Percentiles rank a stretch among this genome's conserved stretches.
Evolutionary conservation across 805 yeast species (phyloP).

Genomic region (Candida adriatica): DNA sequence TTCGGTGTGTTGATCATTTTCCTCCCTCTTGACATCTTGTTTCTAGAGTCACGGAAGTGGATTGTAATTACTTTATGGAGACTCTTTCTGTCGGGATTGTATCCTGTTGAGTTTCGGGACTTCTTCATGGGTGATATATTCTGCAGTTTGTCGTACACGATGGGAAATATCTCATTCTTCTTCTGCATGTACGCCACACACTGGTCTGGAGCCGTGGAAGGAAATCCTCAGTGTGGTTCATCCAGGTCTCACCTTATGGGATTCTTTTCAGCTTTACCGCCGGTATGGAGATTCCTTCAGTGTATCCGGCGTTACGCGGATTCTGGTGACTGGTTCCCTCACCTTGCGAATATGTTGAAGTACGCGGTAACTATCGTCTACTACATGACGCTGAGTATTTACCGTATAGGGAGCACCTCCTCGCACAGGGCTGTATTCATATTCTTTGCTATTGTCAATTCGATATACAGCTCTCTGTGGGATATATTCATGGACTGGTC

Average conservation of each 20-base stretch:
- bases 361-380: conserved; percentile 62
- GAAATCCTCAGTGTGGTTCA: conserved; percentile 60
- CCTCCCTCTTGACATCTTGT: conserved; percentile 55
- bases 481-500: conserved; percentile 97
- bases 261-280: conserved; percentile 76
- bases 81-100: conserved; percentile 72
- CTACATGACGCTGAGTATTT: conserved; percentile 67
- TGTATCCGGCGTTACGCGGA: conserved; percentile 88
- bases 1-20: conserved; percentile 39
- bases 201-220: conserved; percentile 48
- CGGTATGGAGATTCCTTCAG: conserved; percentile 85
- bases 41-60: conserved; percentile 71
- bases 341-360: conserved; percentile 80
- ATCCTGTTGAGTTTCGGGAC: conserved; percentile 93
- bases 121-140: conserved; percentile 89
- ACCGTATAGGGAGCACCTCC: conserved; percentile 50
- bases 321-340: conserved; percentile 95
- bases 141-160: conserved; percentile 81
- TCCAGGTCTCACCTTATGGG: conserved; percentile 73
- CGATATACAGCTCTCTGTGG: conserved; percentile 70
- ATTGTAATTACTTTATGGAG: conserved; percentile 64
- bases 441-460: conserved; percentile 65
- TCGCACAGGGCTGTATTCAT: conserved; percentile 52
- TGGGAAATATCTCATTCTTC: conserved; percentile 80
- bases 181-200: conserved; percentile 73